phyloP scores from a whole-genome alignment of 75 land plant genomes.

The Cunninghamia lanceolata region DNA sequence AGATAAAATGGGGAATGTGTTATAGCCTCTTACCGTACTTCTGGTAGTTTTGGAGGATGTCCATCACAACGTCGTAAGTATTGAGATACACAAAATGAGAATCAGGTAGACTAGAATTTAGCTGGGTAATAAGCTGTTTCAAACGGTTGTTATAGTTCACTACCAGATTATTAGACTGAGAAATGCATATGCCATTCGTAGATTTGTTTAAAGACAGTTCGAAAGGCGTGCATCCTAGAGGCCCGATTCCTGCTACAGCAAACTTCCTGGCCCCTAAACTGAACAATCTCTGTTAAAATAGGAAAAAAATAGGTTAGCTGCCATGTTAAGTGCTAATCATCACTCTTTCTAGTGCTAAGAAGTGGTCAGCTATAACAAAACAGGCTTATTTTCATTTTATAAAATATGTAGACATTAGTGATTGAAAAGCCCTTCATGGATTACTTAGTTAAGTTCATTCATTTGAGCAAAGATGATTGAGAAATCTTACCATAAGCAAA shows the following conservation, averaged over 20 bases:
- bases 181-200: conserved; percentile 29
- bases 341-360: conserved; percentile 20
- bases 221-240: conserved; percentile 76
- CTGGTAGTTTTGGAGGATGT: conserved; percentile 62
- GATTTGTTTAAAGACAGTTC: conserved; percentile 15
- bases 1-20: neutral
- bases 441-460: neutral
- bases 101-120: conserved; percentile 49
- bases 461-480: neutral
- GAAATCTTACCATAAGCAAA: neutral
- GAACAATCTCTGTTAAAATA: conserved; percentile 37
- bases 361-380: conserved; percentile 18
- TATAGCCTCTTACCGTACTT: conserved; percentile 45
- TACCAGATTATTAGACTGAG: conserved; percentile 50
- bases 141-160: conserved; percentile 50
- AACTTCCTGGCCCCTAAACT: conserved; percentile 65
- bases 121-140: conserved; percentile 44
- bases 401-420: neutral
- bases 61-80: conserved; percentile 62
- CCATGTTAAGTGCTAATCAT: conserved; percentile 30
- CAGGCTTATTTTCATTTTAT: conserved; percentile 15
- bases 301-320: too few species aligned
- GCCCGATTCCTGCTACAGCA: conserved; percentile 58
- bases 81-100: conserved; percentile 59
- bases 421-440: conserved; percentile 4